A percentile compares a stretch with the other conserved stretches of the same genome.
These are phyloP conservation scores for Neurospora sp. DNA, from an alignment of 495 filamentous ascomycete genomes.

Conservation along the genomic window DNA sequence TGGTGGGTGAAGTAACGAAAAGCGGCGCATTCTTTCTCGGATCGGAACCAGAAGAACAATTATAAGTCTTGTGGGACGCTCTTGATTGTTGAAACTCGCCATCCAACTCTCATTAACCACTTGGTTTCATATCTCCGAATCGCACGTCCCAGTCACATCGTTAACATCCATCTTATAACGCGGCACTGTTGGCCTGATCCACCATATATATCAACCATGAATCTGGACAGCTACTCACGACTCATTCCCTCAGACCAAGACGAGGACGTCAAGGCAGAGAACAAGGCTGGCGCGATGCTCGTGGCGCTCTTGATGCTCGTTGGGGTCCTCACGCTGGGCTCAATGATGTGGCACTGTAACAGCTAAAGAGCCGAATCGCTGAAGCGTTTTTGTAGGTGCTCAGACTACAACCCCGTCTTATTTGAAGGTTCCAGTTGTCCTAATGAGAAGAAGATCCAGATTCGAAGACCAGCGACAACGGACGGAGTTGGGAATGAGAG, in stretches of 20 bases:
- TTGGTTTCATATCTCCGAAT: not conserved
- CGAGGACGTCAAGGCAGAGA: conserved; percentile 1
- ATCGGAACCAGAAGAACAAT: not conserved
- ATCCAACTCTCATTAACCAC: not conserved
- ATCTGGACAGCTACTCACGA: conserved; percentile 18
- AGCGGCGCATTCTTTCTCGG: not conserved
- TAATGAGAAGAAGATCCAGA: not conserved
- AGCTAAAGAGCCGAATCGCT: not conserved
- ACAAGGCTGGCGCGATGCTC: not conserved
- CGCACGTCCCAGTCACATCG: not conserved
- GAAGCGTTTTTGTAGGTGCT: too few relatives aligned
- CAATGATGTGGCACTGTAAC: not conserved
- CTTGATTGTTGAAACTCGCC: not conserved
- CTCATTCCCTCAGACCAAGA: conserved; percentile 17
- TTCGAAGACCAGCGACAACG: not conserved
- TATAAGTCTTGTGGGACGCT: not conserved
- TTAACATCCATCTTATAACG: not conserved
- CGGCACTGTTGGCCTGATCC: not conserved
- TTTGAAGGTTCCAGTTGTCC: not conserved
- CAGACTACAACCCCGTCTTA: too few relatives aligned
- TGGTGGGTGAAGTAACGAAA: not conserved
- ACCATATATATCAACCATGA: conserved; percentile 8
- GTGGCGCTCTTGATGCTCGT: conserved; percentile 4
- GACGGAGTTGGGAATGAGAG: not conserved
- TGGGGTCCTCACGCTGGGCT: not conserved